Base-by-base conservation (phyloP, 805 yeast species). In the Kodamaea neixiangensis region DNA sequence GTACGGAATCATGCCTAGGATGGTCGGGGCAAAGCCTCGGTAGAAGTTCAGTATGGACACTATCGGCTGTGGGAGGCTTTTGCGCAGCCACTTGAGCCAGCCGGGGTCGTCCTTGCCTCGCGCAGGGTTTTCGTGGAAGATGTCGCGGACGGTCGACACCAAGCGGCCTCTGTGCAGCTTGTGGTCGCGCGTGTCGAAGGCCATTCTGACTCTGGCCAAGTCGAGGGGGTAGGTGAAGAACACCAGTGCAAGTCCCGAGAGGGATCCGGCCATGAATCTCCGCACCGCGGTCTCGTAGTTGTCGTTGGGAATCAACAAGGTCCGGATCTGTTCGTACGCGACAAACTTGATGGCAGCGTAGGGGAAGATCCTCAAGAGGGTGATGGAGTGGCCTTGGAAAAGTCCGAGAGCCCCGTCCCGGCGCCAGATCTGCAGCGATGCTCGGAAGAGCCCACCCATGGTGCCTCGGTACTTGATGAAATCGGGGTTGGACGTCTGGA, bases 281-380 rank as follows among this genome's bases (percentile, higher is more conserved):
- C 98, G 80, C 33, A 78, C 71, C 3, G 88, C 90, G 1, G 96
- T 89, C 66, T 94, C 99, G 61, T 82, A 80, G 10, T 72, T 72
- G 51, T 82, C 85, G 47, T 78, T 73, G 2, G 97, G 97, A 47
- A 94, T 94, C 53, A 94, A 68, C 1, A 87, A 49, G 10, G 88
- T 77, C 54, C 99, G 72, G 44, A 92, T 82, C 67, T 94, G 98
- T 69, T 94, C 99, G 68, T 94, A 94, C 7, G 96, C 92, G 13
- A 94, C 97, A 67, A 93, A 94, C 66, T 94, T 94, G 62, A 94
- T 88, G 9, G 97, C 97, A 3, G 99, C 97, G 66, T 94, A 94
- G 1, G 99, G 99, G 66, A 94, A 93, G 2, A 94, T 89, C 54
- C 99, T 77, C 40, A 92, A 67, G 46, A 94, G 72, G 0, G 99